Conservation (phyloP, 345 rosid species). For the Triadica sebifera region DNA sequence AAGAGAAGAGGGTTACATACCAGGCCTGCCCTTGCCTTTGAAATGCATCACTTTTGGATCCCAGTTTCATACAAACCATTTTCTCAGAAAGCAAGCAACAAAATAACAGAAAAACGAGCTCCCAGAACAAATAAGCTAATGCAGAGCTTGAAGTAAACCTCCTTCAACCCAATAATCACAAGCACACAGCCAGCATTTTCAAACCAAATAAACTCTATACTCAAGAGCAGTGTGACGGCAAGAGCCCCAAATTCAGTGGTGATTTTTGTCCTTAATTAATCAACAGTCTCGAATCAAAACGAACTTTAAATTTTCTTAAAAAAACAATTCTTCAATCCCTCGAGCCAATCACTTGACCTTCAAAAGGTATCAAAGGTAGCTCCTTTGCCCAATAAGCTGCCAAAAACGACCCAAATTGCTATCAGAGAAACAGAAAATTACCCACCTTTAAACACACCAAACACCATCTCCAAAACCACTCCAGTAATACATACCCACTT, state of each 20-base stretch:
- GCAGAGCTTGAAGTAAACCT: background rate
- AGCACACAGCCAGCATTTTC: background rate
- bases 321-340: slow-evolving; percentile 11
- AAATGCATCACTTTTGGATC: slow-evolving; percentile 90
- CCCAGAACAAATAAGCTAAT: background rate
- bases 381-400: slow-evolving; percentile 8
- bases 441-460: slow-evolving; percentile 12
- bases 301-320: background rate
- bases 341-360: background rate
- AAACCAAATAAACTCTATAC: background rate
- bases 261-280: background rate
- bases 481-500: slow-evolving; percentile 30
- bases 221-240: background rate
- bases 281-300: slow-evolving; percentile 12
- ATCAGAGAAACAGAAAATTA: slow-evolving; percentile 19
- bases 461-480: slow-evolving; percentile 22
- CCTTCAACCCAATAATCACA: background rate
- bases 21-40: slow-evolving; percentile 96
- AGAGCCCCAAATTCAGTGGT: slow-evolving; percentile 7
- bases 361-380: slow-evolving; percentile 28
- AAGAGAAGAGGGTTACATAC: slow-evolving; percentile 38
- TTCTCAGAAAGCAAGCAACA: slow-evolving; percentile 18
- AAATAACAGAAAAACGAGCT: background rate
- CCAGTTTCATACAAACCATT: slow-evolving; percentile 93
- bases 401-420: slow-evolving; percentile 15